Evolutionary conservation across 2,329 filamentous ascomycete species (phyloP), one percentile per base, ranked within the genome.

Genomic region (Penicillium frequentans): DNA sequence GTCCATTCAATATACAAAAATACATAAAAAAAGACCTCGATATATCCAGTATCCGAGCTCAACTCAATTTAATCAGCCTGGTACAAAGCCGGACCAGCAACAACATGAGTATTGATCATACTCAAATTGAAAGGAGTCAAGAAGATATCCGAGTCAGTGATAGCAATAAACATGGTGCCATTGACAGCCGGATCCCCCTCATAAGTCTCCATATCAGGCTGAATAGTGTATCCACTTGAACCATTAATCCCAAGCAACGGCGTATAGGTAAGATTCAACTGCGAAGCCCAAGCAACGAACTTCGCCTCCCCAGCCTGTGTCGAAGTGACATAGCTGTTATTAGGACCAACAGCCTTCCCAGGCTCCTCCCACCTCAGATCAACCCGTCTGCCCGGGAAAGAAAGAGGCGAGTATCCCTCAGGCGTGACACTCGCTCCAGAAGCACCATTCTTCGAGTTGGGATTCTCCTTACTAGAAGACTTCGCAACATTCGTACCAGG

Each of bases 71-170:
- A 95, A 63, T 90, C 91, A 65, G 90, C 86, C 76, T 91, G 88
- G 73, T 93, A 95, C 37, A 95, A 70, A 52, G 85, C 88, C 53
- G 92, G 79, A 27, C 79, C 79, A 23, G 90, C 90, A 55, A 85
- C 84, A 35, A 95, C 87, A 65, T 92, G 89, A 0, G 89, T 86
- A 62, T 95, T 93, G 21, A 93, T 79, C 80, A 84, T 81, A 24
- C 79, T 84, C 57, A 93, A 57, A 69, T 95, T 95, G 73, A 90
- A 93, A 0, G 90, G 88, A 8, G 90, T 93, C 3, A 93, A 81
- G 59, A 79, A 86, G 0, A 87, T 63, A 62, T 92, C 82, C 0
- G 73, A 70, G 65, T 93, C 90, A 0, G 90, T 93, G 13, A 96
- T 69, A 0, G 86, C 88, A 47, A 96, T 77, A 69, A 93, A 95